Conservation (phyloP, 177 flowering plant species). For the Tripterygium wilfordii region DNA sequence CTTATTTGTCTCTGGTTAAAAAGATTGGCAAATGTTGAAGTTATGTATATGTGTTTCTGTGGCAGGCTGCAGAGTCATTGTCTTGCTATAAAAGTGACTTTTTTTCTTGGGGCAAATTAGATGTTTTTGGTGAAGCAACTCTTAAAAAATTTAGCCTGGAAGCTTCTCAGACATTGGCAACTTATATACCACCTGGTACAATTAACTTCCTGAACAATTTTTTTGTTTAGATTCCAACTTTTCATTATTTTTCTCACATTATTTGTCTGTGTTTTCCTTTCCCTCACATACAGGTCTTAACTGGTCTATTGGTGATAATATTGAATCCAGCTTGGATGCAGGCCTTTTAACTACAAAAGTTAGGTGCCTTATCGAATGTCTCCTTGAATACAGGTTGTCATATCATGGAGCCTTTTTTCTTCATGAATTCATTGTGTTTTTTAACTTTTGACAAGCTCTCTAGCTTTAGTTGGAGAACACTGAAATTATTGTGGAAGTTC, state of each 20-base stretch:
- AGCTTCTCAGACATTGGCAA: slow-evolving; percentile 24
- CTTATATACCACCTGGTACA: slow-evolving; percentile 41
- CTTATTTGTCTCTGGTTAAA: not conserved
- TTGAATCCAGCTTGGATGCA: slow-evolving; percentile 22
- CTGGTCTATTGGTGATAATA: slow-evolving; percentile 39
- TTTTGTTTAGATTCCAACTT: not conserved
- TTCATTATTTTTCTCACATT: not conserved
- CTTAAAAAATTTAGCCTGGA: slow-evolving; percentile 39
- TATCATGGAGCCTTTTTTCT: too few species aligned
- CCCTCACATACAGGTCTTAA: slow-evolving; percentile 15
- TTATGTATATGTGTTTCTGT: slow-evolving; percentile 4
- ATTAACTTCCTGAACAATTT: not conserved
- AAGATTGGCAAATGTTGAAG: not conserved
- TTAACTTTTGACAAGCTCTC: too few species aligned
- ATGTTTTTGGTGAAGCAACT: slow-evolving; percentile 25
- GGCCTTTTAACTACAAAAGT: slow-evolving; percentile 61
- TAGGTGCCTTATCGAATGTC: slow-evolving; percentile 60
- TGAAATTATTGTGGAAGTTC: too few species aligned
- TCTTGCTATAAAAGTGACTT: slow-evolving; percentile 23
- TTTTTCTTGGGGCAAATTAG: slow-evolving; percentile 35
- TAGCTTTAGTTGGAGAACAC: too few species aligned
- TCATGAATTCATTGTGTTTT: too few species aligned
- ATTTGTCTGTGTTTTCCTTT: not conserved
- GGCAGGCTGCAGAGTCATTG: slow-evolving; percentile 60
- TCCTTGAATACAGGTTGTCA: slow-evolving; percentile 61